phyloP scores from a whole-genome alignment of 768 basidiomycete genomes.

The Peribolospora kevripleyi region DNA sequence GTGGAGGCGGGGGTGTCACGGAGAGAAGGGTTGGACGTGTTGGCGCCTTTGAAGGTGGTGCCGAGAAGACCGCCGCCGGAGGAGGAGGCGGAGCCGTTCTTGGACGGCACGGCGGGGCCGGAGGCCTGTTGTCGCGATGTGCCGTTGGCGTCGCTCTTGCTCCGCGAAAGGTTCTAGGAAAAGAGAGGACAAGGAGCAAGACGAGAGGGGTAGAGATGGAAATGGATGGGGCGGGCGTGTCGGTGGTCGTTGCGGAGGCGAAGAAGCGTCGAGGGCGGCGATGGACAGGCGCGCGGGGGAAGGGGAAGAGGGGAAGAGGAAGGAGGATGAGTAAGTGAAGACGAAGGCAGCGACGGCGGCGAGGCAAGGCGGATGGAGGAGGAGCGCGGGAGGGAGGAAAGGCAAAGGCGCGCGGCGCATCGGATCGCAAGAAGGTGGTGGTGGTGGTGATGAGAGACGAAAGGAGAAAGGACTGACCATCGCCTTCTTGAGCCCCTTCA shows the following conservation, averaged over 20 bases:
- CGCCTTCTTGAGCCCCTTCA: constrained; percentile 25
- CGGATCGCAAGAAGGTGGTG: not conserved
- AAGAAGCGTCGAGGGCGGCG: constrained; percentile 11
- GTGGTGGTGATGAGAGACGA: not conserved
- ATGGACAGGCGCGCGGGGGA: constrained; percentile 4
- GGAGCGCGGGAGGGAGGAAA: too few species aligned
- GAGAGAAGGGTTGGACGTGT: not conserved
- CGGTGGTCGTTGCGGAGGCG: constrained; percentile 9
- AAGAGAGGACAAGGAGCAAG: constrained; percentile 6
- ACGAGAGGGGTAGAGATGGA: constrained; percentile 1
- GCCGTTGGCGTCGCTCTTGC: constrained; percentile 6
- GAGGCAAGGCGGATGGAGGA: not conserved
- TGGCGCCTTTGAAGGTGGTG: not conserved
- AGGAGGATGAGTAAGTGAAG: not conserved
- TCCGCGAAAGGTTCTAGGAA: constrained; percentile 2
- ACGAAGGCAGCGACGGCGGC: not conserved
- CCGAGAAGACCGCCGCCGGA: not conserved
- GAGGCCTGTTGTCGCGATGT: not conserved
- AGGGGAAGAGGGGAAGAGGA: not conserved
- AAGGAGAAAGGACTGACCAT: constrained; percentile 16
- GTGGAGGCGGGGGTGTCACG: not conserved
- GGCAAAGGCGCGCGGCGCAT: too few species aligned
- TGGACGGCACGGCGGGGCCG: constrained; percentile 5
- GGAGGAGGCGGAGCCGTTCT: constrained; percentile 6
- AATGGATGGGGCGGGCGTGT: constrained; percentile 9